These are phyloP conservation scores for Colletotrichum spinosum DNA, from an alignment of 2,329 filamentous ascomycete genomes.

Conservation along the genomic window DNA sequence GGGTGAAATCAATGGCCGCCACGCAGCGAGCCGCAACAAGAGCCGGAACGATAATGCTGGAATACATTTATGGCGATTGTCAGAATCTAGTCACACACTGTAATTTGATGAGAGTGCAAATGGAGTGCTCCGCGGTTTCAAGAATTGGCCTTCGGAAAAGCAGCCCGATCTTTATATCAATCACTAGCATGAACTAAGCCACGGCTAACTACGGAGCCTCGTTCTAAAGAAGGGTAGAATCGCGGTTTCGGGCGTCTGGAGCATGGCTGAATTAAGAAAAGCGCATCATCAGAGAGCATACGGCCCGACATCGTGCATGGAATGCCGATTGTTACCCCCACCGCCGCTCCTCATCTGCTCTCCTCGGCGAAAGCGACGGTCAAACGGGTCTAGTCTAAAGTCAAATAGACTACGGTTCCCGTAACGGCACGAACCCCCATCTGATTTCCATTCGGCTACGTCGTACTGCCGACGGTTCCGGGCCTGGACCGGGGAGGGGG, in stretches of 20 bases:
- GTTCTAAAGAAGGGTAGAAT: no score
- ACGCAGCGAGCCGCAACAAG: conserved; percentile 8
- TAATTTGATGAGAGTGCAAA: neutral
- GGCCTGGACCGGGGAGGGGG: conserved; percentile 1
- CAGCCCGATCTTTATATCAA: no score
- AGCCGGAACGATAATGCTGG: neutral
- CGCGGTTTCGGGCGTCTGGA: no score
- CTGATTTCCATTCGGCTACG: neutral
- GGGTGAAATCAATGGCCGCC: conserved; percentile 24
- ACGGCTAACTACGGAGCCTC: neutral
- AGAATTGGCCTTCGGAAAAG: no score
- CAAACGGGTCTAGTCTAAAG: neutral
- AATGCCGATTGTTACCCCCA: no score
- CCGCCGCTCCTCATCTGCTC: no score
- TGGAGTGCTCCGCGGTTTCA: no score
- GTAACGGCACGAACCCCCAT: neutral
- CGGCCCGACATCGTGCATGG: no score
- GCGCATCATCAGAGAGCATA: no score
- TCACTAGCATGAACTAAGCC: no score
- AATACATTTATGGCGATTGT: neutral
- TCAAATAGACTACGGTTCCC: neutral
- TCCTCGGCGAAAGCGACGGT: neutral
- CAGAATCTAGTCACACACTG: no score
- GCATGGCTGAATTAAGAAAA: no score
- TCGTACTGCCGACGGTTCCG: neutral